These are phyloP conservation scores for Alternaria novae-zelandiae DNA, from an alignment of 2,329 filamentous ascomycete genomes.

Conservation along the genomic window DNA sequence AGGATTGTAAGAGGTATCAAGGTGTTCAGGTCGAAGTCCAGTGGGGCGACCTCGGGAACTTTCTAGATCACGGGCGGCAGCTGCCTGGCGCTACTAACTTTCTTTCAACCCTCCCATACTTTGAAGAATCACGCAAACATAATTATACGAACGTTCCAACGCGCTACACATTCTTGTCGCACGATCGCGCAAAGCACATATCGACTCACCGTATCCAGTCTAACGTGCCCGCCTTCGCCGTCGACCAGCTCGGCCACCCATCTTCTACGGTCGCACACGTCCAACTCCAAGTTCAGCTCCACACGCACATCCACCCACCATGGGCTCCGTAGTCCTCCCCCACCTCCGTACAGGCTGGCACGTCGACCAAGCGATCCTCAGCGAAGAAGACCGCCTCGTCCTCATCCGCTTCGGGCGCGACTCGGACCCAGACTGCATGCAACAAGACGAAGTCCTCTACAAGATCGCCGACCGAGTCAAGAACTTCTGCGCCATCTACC, in stretches of 20 bases:
- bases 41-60: background rate
- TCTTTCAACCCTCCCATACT: background rate
- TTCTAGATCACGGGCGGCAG: background rate
- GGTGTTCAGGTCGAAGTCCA: background rate
- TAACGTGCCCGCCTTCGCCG: background rate
- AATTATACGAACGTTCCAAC: background rate
- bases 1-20: background rate
- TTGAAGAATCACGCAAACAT: background rate
- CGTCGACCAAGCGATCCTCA: constrained; percentile 88
- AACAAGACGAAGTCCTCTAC: constrained; percentile 92
- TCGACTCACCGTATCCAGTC: background rate
- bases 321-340: constrained; percentile 89
- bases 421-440: constrained; percentile 79
- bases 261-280: background rate
- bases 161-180: background rate
- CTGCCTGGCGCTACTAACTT: background rate
- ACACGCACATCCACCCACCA: constrained; percentile 33
- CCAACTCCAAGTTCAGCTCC: background rate
- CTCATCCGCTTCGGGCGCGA: constrained; percentile 94
- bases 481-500: constrained; percentile 85
- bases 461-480: constrained; percentile 92
- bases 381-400: constrained; percentile 85
- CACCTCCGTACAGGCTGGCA: constrained; percentile 95
- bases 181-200: background rate
- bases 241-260: background rate